These are phyloP conservation scores for Candida gigantensis DNA, from an alignment of 1,139 yeast genomes.

Conservation along the genomic window DNA sequence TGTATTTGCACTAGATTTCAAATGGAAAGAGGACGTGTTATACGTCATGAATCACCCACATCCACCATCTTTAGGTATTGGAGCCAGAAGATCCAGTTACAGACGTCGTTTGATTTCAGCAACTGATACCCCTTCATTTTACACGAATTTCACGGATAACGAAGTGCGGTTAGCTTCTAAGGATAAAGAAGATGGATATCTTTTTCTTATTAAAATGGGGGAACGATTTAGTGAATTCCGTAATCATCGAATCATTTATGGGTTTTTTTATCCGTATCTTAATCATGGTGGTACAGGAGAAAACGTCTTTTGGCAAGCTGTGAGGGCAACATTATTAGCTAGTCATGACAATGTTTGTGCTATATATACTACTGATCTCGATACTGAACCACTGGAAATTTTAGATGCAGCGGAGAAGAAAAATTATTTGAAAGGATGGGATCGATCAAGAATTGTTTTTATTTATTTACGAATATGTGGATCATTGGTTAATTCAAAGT, in stretches of 20 bases:
- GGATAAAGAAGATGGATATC: conserved; percentile 28
- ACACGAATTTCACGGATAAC: conserved; percentile 45
- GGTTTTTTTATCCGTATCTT: conserved; percentile 94
- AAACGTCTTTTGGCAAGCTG: conserved; percentile 94
- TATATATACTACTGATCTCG: conserved; percentile 73
- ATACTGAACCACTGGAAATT: conserved; percentile 53
- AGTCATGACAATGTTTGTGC: conserved; percentile 59
- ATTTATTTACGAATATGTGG: conserved; percentile 63
- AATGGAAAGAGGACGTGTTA: conserved; percentile 43
- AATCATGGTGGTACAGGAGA: conserved; percentile 99
- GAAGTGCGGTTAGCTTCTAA: conserved; percentile 36
- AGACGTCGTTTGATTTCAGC: conserved; percentile 60
- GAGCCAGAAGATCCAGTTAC: conserved; percentile 43
- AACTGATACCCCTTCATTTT: conserved; percentile 47
- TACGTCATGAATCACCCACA: conserved; percentile 34
- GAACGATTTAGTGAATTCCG: conserved; percentile 41
- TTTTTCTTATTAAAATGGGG: conserved; percentile 31
- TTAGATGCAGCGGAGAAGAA: conserved; percentile 58
- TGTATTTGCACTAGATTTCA: conserved; percentile 45
- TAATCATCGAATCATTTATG: conserved; percentile 53
- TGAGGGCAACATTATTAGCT: conserved; percentile 62
- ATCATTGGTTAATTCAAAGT: conserved; percentile 62
- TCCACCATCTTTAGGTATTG: conserved; percentile 39
- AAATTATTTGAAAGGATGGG: conserved; percentile 59
- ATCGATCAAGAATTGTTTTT: conserved; percentile 62